Percentiles rank a stretch among this genome's conserved stretches.
These are phyloP conservation scores for Picochlorum sp. DNA, from an alignment of 139 green algal genomes.

Conservation along the genomic window DNA sequence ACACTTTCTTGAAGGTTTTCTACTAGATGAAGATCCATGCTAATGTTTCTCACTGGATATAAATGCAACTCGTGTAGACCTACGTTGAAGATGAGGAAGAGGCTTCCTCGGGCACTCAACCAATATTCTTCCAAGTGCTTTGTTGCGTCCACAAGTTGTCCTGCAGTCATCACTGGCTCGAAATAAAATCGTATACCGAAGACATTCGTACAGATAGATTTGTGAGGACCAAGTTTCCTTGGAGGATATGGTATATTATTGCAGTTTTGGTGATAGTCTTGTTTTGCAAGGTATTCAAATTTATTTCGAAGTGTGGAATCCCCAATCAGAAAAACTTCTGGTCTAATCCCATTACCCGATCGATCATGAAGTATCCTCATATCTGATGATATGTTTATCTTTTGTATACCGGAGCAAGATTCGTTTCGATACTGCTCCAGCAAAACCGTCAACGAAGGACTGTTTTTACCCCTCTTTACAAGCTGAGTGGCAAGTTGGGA, in stretches of 20 bases:
- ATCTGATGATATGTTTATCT: not conserved
- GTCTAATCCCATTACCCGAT: not conserved
- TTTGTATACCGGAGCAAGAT: not conserved
- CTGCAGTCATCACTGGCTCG: not conserved
- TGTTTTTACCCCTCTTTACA: not conserved
- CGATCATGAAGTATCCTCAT: not conserved
- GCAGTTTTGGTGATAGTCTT: not conserved
- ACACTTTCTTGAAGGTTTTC: not conserved
- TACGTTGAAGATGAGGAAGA: not conserved
- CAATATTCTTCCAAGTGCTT: not conserved
- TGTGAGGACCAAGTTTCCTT: not conserved
- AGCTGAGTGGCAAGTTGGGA: no score
- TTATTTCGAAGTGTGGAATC: not conserved
- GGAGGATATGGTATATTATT: not conserved
- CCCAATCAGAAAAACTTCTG: not conserved
- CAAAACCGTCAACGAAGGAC: not conserved
- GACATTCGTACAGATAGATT: not conserved
- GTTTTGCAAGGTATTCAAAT: not conserved
- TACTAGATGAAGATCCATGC: not conserved
- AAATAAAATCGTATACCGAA: not conserved
- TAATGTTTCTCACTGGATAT: not conserved
- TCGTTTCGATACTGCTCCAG: not conserved
- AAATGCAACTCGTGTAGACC: not conserved
- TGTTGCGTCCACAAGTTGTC: not conserved
- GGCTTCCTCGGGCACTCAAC: not conserved